These are phyloP conservation scores for Musa beccarii DNA, from an alignment of 176 grass and related monocot species.

Conservation along the genomic window DNA sequence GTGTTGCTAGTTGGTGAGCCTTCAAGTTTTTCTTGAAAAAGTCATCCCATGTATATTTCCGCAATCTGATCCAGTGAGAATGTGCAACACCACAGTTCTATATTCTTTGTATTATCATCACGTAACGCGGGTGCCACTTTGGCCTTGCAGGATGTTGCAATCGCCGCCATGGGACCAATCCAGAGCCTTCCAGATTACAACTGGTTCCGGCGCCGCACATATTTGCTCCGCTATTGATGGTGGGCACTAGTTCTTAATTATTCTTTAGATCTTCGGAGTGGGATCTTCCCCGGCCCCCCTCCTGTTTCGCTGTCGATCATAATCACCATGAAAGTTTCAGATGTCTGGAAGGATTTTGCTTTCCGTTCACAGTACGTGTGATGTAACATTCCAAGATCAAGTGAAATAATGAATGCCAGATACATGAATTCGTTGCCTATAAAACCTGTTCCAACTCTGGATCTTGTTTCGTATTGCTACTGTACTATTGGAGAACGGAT, in stretches of 20 bases:
- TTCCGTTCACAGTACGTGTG: neutral
- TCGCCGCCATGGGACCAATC: constrained; percentile 87
- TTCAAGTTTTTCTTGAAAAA: too few relatives aligned
- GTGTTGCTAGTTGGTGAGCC: too few relatives aligned
- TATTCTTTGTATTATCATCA: neutral
- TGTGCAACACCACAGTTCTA: too few relatives aligned
- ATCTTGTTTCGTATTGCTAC: too few relatives aligned
- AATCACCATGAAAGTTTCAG: neutral
- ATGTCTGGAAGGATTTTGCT: neutral
- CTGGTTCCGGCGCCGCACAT: constrained; percentile 98
- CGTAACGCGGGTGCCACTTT: neutral
- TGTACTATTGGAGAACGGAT: too few relatives aligned
- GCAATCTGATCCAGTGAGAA: too few relatives aligned
- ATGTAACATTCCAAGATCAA: neutral
- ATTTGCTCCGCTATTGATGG: constrained; percentile 75
- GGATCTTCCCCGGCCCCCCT: neutral
- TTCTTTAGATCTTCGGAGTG: neutral
- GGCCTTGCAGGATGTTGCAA: constrained; percentile 64
- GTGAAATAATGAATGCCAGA: constrained; percentile 6
- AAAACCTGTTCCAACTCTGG: neutral
- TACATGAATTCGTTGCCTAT: neutral
- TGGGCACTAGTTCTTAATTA: neutral
- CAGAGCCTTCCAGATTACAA: constrained; percentile 93
- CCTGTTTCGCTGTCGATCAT: neutral
- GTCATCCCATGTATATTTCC: too few relatives aligned